These are phyloP conservation scores for Endothia cerciana DNA, from an alignment of 2,329 filamentous ascomycete species.

Conservation along the genomic window DNA sequence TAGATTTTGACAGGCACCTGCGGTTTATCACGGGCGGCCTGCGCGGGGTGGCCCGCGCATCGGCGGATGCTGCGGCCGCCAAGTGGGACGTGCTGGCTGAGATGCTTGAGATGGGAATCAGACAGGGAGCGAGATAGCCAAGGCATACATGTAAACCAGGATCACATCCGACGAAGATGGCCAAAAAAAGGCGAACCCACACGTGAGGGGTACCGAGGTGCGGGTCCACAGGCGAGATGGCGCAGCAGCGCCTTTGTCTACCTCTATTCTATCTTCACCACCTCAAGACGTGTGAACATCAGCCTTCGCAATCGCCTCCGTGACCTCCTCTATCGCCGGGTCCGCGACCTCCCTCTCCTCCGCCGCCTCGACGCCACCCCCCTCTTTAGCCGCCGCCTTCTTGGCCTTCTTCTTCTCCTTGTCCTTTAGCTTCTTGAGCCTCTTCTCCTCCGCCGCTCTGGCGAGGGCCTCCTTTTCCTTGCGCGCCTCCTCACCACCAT, in stretches of 20 bases:
- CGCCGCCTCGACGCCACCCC: constrained; percentile 32
- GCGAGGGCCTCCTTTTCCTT: constrained; percentile 68
- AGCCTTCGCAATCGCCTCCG: constrained; percentile 34
- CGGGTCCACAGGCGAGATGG: neutral
- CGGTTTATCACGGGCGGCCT: constrained; percentile 75
- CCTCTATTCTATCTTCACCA: neutral
- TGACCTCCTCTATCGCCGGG: constrained; percentile 34
- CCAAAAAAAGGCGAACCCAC: neutral
- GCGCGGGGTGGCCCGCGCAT: constrained; percentile 74
- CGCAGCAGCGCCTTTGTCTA: neutral
- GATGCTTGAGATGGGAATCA: constrained; percentile 64
- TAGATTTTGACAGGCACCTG: constrained; percentile 67
- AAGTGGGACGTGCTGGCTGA: constrained; percentile 84
- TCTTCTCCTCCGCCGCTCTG: constrained; percentile 55
- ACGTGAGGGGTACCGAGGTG: neutral
- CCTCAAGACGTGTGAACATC: constrained; percentile 34
- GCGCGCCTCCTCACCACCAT: constrained; percentile 66
- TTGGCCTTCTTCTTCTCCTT: constrained; percentile 53
- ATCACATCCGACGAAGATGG: neutral
- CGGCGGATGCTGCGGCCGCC: constrained; percentile 60
- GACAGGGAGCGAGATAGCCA: neutral
- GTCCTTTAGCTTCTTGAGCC: constrained; percentile 53
- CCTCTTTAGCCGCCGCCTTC: constrained; percentile 35
- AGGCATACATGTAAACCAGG: neutral
- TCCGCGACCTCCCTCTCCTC: constrained; percentile 35